These are phyloP conservation scores for Prunus dulcis DNA, from an alignment of 306 rosid species.

Conservation along the genomic window DNA sequence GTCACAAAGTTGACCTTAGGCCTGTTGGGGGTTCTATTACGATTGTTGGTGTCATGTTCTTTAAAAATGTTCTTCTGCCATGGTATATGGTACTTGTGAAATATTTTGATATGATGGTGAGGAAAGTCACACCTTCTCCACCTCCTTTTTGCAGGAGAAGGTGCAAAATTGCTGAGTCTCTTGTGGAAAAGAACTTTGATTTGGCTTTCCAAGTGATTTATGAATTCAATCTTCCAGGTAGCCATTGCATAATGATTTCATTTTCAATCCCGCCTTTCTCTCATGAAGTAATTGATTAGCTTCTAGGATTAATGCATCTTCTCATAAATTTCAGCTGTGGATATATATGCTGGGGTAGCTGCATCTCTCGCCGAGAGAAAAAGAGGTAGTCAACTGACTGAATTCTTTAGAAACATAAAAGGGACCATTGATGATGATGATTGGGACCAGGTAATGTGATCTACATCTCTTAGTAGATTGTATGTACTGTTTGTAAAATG, in stretches of 20 bases:
- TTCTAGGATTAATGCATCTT: constrained; percentile 6
- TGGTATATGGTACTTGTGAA: constrained; percentile 16
- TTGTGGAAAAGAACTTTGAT: constrained; percentile 94
- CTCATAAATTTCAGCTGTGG: constrained; percentile 64
- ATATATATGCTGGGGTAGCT: constrained; percentile 95
- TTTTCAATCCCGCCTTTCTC: constrained; percentile 1
- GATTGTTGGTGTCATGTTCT: neutral
- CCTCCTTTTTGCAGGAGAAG: constrained; percentile 60
- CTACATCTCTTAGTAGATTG: constrained; percentile 10
- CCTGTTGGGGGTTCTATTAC: neutral
- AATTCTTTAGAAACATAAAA: constrained; percentile 83
- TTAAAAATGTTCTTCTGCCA: neutral
- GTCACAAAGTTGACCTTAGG: neutral
- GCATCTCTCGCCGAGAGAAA: constrained; percentile 96
- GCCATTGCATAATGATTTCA: constrained; percentile 17
- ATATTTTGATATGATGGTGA: constrained; percentile 14
- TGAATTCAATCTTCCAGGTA: constrained; percentile 93
- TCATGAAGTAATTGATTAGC: constrained; percentile 9
- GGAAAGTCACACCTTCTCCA: constrained; percentile 20
- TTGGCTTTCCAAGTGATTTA: constrained; percentile 92
- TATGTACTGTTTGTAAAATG: neutral
- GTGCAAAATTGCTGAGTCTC: constrained; percentile 88
- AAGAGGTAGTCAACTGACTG: constrained; percentile 87
- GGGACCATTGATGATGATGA: constrained; percentile 95
- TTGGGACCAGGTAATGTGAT: constrained; percentile 84